Conservation (phyloP, 2,329 filamentous ascomycete species). For the Xylaria sp. region DNA sequence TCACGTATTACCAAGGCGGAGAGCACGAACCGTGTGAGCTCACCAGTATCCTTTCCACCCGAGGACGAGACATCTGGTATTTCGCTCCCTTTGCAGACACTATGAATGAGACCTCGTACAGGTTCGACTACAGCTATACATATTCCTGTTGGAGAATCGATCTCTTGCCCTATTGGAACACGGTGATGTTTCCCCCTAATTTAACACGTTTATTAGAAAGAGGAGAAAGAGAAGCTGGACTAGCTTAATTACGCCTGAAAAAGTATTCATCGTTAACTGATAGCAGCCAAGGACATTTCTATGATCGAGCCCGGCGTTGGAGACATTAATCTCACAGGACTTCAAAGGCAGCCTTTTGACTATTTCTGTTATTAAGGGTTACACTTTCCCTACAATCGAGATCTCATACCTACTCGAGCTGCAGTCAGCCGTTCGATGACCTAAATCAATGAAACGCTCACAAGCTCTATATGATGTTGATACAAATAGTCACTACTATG, state of each 20-base stretch:
- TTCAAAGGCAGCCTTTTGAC: neutral
- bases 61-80: conserved; percentile 10
- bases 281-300: neutral
- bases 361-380: neutral
- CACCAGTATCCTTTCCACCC: neutral
- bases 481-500: neutral
- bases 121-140: neutral
- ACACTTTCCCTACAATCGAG: too few species aligned
- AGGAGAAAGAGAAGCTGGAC: too few species aligned
- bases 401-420: too few species aligned
- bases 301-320: neutral
- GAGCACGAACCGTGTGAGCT: neutral
- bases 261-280: too few species aligned
- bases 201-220: too few species aligned
- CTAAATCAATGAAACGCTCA: neutral
- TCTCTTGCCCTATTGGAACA: too few species aligned
- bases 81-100: conserved; percentile 18
- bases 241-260: too few species aligned
- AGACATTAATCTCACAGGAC: neutral
- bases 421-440: too few species aligned
- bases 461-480: neutral
- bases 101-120: neutral
- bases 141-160: too few species aligned
- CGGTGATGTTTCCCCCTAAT: too few species aligned
- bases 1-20: conserved; percentile 20